phyloP scores from a whole-genome alignment of 1,284 basidiomycete species.

The Hemileia vastatrix region DNA sequence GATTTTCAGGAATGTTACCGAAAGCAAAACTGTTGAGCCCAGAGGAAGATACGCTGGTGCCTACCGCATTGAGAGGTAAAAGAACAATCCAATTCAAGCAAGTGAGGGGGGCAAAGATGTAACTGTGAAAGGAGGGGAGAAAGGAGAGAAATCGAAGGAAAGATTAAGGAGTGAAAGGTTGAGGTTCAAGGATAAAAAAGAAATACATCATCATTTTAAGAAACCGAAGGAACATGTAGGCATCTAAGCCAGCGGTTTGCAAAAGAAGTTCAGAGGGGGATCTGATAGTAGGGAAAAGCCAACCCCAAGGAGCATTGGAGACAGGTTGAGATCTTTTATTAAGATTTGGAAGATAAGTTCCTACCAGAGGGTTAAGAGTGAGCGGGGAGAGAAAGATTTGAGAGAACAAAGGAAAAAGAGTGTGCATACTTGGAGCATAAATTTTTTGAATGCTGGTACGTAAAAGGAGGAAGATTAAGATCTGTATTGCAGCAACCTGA shows the following conservation, averaged over 20 bases:
- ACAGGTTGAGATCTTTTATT: slow-evolving; percentile 42
- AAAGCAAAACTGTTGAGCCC: slow-evolving; percentile 20
- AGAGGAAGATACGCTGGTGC: slow-evolving; percentile 10
- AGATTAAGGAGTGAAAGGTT: too few species aligned
- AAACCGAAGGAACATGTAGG: slow-evolving; percentile 87
- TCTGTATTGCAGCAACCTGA: slow-evolving; percentile 36
- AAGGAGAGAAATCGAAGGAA: not conserved
- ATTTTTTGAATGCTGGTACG: slow-evolving; percentile 44
- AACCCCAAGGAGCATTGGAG: slow-evolving; percentile 42
- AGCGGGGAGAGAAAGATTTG: not conserved
- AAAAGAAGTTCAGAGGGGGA: slow-evolving; percentile 39
- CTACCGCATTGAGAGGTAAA: slow-evolving; percentile 38
- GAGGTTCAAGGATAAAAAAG: slow-evolving; percentile 62
- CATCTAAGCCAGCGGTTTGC: slow-evolving; percentile 71
- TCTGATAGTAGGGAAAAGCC: slow-evolving; percentile 44
- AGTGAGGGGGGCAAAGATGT: slow-evolving; percentile 26
- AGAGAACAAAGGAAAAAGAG: slow-evolving; percentile 29
- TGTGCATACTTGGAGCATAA: slow-evolving; percentile 43
- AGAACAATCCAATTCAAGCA: slow-evolving; percentile 61
- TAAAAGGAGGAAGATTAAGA: slow-evolving; percentile 44
- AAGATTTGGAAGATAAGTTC: slow-evolving; percentile 7
- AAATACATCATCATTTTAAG: slow-evolving; percentile 56
- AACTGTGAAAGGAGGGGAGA: slow-evolving; percentile 50
- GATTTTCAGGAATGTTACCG: slow-evolving; percentile 10
- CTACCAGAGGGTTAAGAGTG: not conserved